Percentiles rank a stretch among this genome's conserved stretches.
Conservation (phyloP, 768 basidiomycete genomes). For the Naganishia kalamii region DNA sequence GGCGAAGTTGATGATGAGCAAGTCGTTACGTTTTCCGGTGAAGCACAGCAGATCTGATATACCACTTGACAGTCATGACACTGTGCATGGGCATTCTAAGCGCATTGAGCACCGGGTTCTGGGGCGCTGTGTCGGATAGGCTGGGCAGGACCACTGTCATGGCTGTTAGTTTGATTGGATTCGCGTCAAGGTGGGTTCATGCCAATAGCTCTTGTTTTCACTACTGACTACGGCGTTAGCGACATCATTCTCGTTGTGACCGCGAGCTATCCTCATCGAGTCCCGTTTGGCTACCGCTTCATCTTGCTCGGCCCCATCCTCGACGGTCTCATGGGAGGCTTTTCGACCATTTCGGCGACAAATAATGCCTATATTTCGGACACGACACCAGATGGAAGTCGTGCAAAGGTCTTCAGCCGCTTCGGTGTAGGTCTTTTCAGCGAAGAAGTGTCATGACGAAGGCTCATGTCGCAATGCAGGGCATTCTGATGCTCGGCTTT, state of each 20-base stretch:
- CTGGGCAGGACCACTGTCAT: constrained; percentile 72
- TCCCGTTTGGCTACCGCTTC: constrained; percentile 58
- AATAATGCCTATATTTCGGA: constrained; percentile 54
- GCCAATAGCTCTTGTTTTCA: neutral
- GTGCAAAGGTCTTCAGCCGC: constrained; percentile 36
- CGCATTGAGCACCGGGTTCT: constrained; percentile 76
- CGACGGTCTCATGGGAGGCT: constrained; percentile 76
- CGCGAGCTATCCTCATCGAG: constrained; percentile 59
- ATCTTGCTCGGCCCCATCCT: constrained; percentile 70
- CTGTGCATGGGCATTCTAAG: constrained; percentile 71
- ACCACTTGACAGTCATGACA: constrained; percentile 56
- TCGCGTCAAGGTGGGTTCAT: constrained; percentile 63
- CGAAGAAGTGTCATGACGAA: neutral
- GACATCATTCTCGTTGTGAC: constrained; percentile 75
- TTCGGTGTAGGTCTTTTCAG: neutral
- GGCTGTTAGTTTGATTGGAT: constrained; percentile 60
- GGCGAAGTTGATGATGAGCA: constrained; percentile 42
- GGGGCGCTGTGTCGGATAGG: constrained; percentile 72
- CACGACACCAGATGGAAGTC: constrained; percentile 39
- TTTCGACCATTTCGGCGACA: constrained; percentile 61
- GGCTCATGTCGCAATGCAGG: constrained; percentile 46
- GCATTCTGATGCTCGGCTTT: constrained; percentile 70
- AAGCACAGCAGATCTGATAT: constrained; percentile 1
- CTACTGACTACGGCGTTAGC: constrained; percentile 48
- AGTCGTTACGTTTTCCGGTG: constrained; percentile 17